These are phyloP conservation scores for Geranomyces michiganensis DNA, from an alignment of 192 early-diverging fungal species.

Conservation along the genomic window DNA sequence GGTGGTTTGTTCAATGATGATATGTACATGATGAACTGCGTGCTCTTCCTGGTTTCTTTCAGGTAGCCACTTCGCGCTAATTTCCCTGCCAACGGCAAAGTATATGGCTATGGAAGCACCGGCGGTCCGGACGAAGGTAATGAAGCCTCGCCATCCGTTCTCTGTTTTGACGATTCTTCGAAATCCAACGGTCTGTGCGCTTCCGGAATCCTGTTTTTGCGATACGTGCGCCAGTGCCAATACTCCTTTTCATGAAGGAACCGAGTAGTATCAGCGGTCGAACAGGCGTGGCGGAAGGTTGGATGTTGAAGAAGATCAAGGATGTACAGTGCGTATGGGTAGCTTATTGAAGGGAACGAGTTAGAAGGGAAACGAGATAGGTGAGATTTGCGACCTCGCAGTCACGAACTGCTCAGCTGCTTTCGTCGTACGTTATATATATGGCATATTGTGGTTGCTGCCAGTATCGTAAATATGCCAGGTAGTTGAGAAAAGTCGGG, in stretches of 20 bases:
- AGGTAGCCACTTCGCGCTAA: no score
- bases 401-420: not conserved
- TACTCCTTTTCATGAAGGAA: slow-evolving; percentile 80
- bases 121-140: no score
- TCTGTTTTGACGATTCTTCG: no score
- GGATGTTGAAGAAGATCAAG: slow-evolving; percentile 83
- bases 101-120: no score
- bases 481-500: slow-evolving; percentile 83
- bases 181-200: slow-evolving; percentile 7
- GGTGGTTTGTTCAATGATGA: no score
- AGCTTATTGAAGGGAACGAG: slow-evolving; percentile 51
- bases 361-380: not conserved
- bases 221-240: slow-evolving; percentile 62
- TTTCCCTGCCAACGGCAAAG: no score
- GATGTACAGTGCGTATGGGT: slow-evolving; percentile 86
- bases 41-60: no score
- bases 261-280: slow-evolving; percentile 68
- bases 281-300: slow-evolving; percentile 76
- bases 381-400: not conserved
- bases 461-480: slow-evolving; percentile 92
- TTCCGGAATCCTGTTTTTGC: slow-evolving; percentile 26
- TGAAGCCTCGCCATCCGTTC: no score
- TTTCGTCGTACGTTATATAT: slow-evolving; percentile 71
- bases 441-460: slow-evolving; percentile 86
- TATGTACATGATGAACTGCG: no score